These are phyloP conservation scores for Metschnikowia aberdeeniae DNA, from an alignment of 805 yeast species.

Conservation along the genomic window DNA sequence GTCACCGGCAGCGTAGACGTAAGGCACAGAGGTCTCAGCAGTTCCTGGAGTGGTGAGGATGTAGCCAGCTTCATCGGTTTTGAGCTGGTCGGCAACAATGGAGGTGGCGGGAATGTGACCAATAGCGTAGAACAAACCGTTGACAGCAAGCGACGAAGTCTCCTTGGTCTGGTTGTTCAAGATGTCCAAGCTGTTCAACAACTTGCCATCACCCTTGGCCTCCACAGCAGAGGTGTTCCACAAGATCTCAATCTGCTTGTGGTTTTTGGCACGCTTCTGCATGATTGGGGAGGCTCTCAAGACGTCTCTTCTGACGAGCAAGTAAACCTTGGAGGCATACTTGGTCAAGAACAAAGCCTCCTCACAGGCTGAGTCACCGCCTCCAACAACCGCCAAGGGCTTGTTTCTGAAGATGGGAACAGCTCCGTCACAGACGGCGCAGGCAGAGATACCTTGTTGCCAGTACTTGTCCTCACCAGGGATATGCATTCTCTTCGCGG, in stretches of 20 bases:
- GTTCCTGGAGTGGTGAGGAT: conserved; percentile 87
- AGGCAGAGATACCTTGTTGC: conserved; percentile 99
- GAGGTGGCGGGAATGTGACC: conserved; percentile 96
- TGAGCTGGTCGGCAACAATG: conserved; percentile 71
- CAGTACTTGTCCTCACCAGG: conserved; percentile 98
- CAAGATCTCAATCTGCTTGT: conserved; percentile 86
- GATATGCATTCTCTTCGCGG: conserved; percentile 87
- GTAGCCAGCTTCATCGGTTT: conserved; percentile 85
- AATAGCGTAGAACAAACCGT: conserved; percentile 95
- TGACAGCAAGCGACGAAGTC: conserved; percentile 65
- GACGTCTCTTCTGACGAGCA: conserved; percentile 90
- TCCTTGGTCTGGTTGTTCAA: conserved; percentile 71
- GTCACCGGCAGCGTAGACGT: conserved; percentile 98
- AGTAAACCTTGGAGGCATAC: conserved; percentile 92
- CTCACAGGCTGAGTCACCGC: conserved; percentile 99
- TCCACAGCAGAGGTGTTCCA: conserved; percentile 82
- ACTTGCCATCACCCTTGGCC: conserved; percentile 92
- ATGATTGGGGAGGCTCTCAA: conserved; percentile 94
- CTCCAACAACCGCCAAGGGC: conserved; percentile 97
- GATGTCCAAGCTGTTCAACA: conserved; percentile 60
- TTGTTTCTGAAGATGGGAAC: conserved; percentile 97
- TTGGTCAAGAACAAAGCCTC: conserved; percentile 96
- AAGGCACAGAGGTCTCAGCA: conserved; percentile 77
- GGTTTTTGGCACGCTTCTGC: conserved; percentile 85
- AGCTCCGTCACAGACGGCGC: conserved; percentile 99